Evolutionary conservation across 2,329 filamentous ascomycete species (phyloP), one percentile per base, ranked within the genome.

Genomic region (Diaporthe humulicola): DNA sequence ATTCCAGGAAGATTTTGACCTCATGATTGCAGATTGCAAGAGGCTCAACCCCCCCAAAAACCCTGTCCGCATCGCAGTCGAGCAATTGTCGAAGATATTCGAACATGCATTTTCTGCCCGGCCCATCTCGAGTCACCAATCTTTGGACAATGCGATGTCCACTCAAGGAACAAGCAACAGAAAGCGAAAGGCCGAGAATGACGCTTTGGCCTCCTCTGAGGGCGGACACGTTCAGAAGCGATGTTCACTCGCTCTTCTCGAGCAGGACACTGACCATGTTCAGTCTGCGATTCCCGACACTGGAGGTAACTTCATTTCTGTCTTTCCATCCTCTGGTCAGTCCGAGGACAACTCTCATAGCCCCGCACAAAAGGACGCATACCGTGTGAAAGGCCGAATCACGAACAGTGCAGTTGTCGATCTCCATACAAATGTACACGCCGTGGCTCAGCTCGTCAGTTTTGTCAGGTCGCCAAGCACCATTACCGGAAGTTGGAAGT

Each of bases 381-480:
- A 1, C 14, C n/a, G 2, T 8, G 54, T 36, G 36, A 12, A 3
- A 10, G n/a, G 66, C 1, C 6, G 19, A 6, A 7, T 70, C 15
- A 28, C 25, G 0, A 7, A 17, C 9, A 10, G 25, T 2, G 2
- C 3, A 1, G 2, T 2, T 3, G 3, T 30, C 3, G 19, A 4
- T 1, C 15, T 48, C 0, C 5, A 36, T 12, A 8, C 8, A 3
- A 15, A 14, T 2, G 0, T 15, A 1, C 15, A 28, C 1, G 50
- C 2, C 0, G 22, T 28, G 8, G 25, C 19, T 4, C 40, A n/a
- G 3, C n/a, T 9, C 10, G 50, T 56, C 33, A 56, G 66, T 30
- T 6, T 15, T 2, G 12, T 25, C 7, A 70, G 56, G 25, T 50
- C 40, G 19, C 48, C 50, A 1, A 22, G 19, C 3, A 70, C 50